These are phyloP conservation scores for Colletotrichum sp. DNA, from an alignment of 2,329 filamentous ascomycete species.

Conservation along the genomic window DNA sequence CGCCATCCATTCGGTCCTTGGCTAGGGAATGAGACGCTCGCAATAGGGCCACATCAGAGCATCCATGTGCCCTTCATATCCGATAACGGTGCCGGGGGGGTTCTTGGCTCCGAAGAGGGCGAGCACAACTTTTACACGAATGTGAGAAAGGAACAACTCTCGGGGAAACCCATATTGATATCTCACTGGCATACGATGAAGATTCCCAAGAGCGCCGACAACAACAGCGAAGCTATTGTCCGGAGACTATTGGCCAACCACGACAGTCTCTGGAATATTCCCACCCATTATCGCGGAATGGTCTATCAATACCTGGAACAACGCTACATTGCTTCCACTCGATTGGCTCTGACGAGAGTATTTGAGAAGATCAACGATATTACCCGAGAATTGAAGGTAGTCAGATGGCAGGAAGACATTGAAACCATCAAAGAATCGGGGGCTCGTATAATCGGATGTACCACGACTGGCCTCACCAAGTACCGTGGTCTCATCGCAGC, in stretches of 20 bases:
- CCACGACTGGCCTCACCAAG: slow-evolving; percentile 82
- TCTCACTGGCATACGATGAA: neutral
- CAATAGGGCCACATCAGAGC: neutral
- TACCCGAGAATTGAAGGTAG: slow-evolving; percentile 58
- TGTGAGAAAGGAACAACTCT: slow-evolving; percentile 55
- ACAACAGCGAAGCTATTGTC: neutral
- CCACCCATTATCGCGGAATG: slow-evolving; percentile 57
- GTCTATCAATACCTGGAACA: slow-evolving; percentile 72
- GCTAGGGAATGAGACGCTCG: neutral
- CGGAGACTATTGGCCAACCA: slow-evolving; percentile 14
- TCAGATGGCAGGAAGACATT: slow-evolving; percentile 64
- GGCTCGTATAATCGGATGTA: slow-evolving; percentile 66
- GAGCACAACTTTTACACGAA: neutral
- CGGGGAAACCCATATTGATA: slow-evolving; percentile 46
- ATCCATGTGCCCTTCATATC: neutral
- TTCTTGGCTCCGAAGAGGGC: neutral
- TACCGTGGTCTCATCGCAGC: slow-evolving; percentile 74
- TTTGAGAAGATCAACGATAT: slow-evolving; percentile 54
- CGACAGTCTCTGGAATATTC: slow-evolving; percentile 67
- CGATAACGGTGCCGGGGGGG: neutral
- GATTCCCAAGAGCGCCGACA: neutral
- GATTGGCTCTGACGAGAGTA: slow-evolving; percentile 50
- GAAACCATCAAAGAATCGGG: slow-evolving; percentile 37
- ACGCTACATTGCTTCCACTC: slow-evolving; percentile 53
- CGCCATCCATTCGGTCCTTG: neutral